These are phyloP conservation scores for Sporisorium sorghi DNA, from an alignment of 1,284 basidiomycete genomes.

Conservation along the genomic window DNA sequence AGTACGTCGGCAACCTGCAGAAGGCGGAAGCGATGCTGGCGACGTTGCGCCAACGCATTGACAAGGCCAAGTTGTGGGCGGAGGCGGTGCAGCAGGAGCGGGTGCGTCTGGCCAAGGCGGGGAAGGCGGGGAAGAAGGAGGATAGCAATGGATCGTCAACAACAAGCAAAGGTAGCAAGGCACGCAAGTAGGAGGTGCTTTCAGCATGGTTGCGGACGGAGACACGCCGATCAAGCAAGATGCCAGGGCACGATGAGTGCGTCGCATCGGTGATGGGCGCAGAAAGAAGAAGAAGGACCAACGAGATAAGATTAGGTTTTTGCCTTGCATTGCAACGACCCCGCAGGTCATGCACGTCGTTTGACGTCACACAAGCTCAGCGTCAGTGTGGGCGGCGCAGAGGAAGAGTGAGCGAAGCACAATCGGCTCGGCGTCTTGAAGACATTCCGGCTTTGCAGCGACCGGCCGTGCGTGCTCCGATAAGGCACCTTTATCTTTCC, in stretches of 20 bases:
- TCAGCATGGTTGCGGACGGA: too few relatives aligned
- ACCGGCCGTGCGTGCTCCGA: slow-evolving; percentile 1
- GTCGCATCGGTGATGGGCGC: too few relatives aligned
- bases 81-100: slow-evolving; percentile 18
- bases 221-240: background rate
- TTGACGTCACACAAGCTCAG: too few relatives aligned
- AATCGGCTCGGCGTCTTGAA: too few relatives aligned
- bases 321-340: too few relatives aligned
- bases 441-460: background rate
- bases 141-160: background rate
- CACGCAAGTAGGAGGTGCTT: too few relatives aligned
- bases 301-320: too few relatives aligned
- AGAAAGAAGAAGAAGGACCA: too few relatives aligned
- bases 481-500: slow-evolving; percentile 9
- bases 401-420: too few relatives aligned
- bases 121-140: slow-evolving; percentile 3
- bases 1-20: slow-evolving; percentile 29
- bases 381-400: too few relatives aligned
- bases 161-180: slow-evolving; percentile 10
- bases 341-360: too few relatives aligned
- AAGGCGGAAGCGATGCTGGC: slow-evolving; percentile 37
- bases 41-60: slow-evolving; percentile 20
- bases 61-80: slow-evolving; percentile 17
- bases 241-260: background rate
- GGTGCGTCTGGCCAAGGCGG: background rate